Percentiles rank a stretch among this genome's conserved stretches.
These are phyloP conservation scores for Straminergon stramineum DNA, from an alignment of 225 moss, liverwort and hornwort species.

Conservation along the genomic window DNA sequence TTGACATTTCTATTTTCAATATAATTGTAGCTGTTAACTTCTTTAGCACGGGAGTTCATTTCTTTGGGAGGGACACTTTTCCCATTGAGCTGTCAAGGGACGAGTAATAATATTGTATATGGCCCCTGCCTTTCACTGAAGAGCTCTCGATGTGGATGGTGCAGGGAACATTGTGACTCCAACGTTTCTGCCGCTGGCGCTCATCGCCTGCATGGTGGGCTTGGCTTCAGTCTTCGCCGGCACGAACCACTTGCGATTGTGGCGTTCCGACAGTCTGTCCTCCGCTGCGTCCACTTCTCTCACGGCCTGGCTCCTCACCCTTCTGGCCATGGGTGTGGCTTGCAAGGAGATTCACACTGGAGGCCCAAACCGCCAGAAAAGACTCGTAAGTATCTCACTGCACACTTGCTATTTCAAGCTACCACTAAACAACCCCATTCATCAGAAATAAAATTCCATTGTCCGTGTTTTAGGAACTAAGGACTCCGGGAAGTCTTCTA, in stretches of 20 bases:
- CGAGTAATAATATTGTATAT: neutral
- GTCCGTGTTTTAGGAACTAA: too few species aligned
- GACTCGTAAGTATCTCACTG: constrained; percentile 3
- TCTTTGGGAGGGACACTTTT: neutral
- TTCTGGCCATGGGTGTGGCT: constrained; percentile 30
- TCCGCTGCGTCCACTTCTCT: constrained; percentile 24
- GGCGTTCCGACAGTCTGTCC: constrained; percentile 20
- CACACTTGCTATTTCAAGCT: too few species aligned
- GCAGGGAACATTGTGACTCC: constrained; percentile 36
- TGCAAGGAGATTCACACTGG: constrained; percentile 39
- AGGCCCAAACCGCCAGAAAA: constrained; percentile 18
- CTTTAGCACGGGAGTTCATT: too few species aligned
- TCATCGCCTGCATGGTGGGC: constrained; percentile 31
- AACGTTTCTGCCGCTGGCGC: constrained; percentile 13
- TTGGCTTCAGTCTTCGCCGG: constrained; percentile 34
- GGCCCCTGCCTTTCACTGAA: neutral
- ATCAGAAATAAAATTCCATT: too few species aligned
- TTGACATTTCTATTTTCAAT: neutral
- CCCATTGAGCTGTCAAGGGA: neutral
- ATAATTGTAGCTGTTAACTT: neutral
- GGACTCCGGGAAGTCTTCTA: too few species aligned
- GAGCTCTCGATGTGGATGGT: neutral
- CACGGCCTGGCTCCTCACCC: constrained; percentile 27
- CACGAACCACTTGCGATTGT: constrained; percentile 21
- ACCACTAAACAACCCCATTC: neutral